These are phyloP conservation scores for Cyberlindnera mrakii DNA, from an alignment of 805 yeast genomes.

Conservation along the genomic window DNA sequence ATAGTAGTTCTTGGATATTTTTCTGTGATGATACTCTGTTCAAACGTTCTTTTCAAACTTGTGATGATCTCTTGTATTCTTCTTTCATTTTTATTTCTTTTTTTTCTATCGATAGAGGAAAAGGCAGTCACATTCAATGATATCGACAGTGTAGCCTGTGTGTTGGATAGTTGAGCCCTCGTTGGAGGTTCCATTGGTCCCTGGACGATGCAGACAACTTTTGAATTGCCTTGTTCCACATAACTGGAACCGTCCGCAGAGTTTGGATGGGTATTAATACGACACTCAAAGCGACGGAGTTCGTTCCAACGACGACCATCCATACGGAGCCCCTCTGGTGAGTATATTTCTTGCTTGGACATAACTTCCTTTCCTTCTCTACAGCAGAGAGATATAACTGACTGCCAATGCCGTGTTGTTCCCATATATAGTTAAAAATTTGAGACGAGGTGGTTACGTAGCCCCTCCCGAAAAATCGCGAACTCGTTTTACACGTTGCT, in stretches of 20 bases:
- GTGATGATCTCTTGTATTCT: constrained; percentile 63
- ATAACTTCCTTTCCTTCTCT: constrained; percentile 23
- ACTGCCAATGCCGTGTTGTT: too few species aligned
- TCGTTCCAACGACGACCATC: constrained; percentile 98
- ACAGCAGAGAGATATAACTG: too few species aligned
- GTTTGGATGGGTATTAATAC: constrained; percentile 81
- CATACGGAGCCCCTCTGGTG: constrained; percentile 89
- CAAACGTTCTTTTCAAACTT: constrained; percentile 62
- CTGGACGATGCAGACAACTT: constrained; percentile 74
- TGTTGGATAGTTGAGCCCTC: constrained; percentile 44
- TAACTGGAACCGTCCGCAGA: constrained; percentile 90
- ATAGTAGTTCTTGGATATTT: constrained; percentile 81
- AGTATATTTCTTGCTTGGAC: constrained; percentile 76
- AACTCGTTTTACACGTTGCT: too few species aligned
- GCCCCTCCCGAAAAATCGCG: neutral
- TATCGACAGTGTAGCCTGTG: constrained; percentile 55
- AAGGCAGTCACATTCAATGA: constrained; percentile 73
- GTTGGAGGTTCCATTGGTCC: constrained; percentile 85
- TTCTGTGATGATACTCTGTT: constrained; percentile 65
- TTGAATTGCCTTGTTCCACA: constrained; percentile 88
- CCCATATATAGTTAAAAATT: too few species aligned
- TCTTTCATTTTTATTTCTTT: constrained; percentile 61
- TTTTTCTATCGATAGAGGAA: constrained; percentile 70
- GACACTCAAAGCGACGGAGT: constrained; percentile 72
- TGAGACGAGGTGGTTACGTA: neutral